phyloP scores from a whole-genome alignment of 2,329 filamentous ascomycete genomes.

The Exophiala sp. region DNA sequence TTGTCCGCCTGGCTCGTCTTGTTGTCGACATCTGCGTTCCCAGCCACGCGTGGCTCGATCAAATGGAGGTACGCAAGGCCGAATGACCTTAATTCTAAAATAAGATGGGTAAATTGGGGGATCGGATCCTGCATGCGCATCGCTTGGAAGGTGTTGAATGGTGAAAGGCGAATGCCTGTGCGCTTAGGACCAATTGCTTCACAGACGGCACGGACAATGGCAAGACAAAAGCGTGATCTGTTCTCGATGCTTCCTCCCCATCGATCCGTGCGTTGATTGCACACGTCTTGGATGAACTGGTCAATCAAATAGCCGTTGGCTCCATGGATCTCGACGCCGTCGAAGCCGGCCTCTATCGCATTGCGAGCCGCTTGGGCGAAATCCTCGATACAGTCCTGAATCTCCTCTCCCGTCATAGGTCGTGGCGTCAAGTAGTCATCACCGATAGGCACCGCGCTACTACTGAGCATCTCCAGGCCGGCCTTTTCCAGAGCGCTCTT shows the following conservation, averaged over 20 bases:
- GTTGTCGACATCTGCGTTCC: slow-evolving; percentile 23
- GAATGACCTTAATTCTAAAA: slow-evolving; percentile 49
- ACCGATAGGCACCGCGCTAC: not conserved
- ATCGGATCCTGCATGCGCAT: slow-evolving; percentile 61
- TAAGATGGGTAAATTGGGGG: slow-evolving; percentile 61
- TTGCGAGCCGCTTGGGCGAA: slow-evolving; percentile 52
- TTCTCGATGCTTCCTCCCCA: slow-evolving; percentile 52
- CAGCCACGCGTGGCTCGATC: slow-evolving; percentile 53
- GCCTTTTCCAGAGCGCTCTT: slow-evolving; percentile 26
- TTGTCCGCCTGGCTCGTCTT: slow-evolving; percentile 28
- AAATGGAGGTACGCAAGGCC: slow-evolving; percentile 60
- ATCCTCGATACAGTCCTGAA: slow-evolving; percentile 50
- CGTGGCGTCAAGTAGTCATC: slow-evolving; percentile 42
- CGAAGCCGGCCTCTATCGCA: slow-evolving; percentile 52
- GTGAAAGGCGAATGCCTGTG: slow-evolving; percentile 45
- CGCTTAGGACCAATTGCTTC: not conserved
- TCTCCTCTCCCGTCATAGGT: slow-evolving; percentile 55
- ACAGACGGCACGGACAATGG: slow-evolving; percentile 39
- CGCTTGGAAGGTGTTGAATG: slow-evolving; percentile 38
- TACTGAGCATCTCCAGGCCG: not conserved
- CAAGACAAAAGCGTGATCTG: slow-evolving; percentile 52
- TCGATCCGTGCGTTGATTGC: slow-evolving; percentile 49
- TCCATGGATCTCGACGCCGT: slow-evolving; percentile 51
- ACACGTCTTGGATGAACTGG: slow-evolving; percentile 50
- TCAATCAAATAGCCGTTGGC: slow-evolving; percentile 51